These are phyloP conservation scores for Ophiostoma sp. DNA, from an alignment of 2,329 filamentous ascomycete genomes.

Conservation along the genomic window DNA sequence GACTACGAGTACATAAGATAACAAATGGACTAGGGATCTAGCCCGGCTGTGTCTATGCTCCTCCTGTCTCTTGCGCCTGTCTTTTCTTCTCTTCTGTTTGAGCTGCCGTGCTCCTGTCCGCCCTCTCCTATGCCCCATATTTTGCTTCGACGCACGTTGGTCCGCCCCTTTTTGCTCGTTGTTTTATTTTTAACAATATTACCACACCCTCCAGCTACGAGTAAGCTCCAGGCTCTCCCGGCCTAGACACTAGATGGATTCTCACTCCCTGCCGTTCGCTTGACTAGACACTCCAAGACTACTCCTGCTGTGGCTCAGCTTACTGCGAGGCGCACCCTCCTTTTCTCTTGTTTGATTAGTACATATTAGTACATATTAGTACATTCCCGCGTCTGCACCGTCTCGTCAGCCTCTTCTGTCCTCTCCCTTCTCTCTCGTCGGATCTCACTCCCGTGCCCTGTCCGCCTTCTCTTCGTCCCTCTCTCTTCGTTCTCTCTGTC, in stretches of 20 bases:
- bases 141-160: not conserved
- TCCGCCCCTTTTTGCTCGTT: not conserved
- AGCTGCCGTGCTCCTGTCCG: no score
- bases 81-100: not conserved
- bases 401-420: slow-evolving; percentile 1
- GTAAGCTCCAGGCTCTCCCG: not conserved
- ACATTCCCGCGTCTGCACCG: not conserved
- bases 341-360: slow-evolving; percentile 1
- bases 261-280: not conserved
- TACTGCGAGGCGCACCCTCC: not conserved
- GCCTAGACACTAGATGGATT: not conserved
- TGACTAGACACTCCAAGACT: not conserved
- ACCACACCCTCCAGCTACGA: not conserved
- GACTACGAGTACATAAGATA: not conserved
- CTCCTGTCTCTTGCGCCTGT: not conserved
- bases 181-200: not conserved
- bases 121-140: not conserved
- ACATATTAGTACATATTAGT: not conserved
- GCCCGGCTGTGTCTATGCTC: not conserved
- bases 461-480: not conserved
- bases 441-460: not conserved
- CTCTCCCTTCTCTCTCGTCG: not conserved
- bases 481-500: not conserved
- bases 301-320: slow-evolving; percentile 8
- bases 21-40: not conserved